Percentiles rank a stretch among this genome's conserved stretches.
Evolutionary conservation across 2,329 filamentous ascomycete species (phyloP).

Genomic region (Rutstroemia sp.): DNA sequence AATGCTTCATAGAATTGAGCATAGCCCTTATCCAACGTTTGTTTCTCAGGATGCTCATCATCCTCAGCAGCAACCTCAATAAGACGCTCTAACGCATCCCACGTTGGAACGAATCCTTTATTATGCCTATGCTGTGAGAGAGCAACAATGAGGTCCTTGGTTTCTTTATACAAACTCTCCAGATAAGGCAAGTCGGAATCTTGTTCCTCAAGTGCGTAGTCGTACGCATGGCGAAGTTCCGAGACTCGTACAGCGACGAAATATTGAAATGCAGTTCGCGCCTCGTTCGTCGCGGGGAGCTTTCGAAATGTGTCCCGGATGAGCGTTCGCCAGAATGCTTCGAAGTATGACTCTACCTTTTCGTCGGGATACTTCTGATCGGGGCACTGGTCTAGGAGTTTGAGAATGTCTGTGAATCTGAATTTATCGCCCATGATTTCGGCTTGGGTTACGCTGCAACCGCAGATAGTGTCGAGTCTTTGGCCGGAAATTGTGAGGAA

Average conservation of each 20-base stretch:
- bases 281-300: not conserved
- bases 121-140: not conserved
- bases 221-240: not conserved
- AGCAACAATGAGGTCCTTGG: not conserved
- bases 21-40: constrained; percentile 1
- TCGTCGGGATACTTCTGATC: not conserved
- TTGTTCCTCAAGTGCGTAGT: not conserved
- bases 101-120: not conserved
- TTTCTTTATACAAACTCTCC: not conserved
- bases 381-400: not conserved
- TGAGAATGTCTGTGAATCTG: not conserved
- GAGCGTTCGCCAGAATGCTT: constrained; percentile 13
- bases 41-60: not conserved
- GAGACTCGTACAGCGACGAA: constrained; percentile 2
- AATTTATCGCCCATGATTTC: constrained; percentile 7
- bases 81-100: not conserved
- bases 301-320: constrained; percentile 12
- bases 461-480: not conserved
- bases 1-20: constrained; percentile 7
- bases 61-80: not conserved
- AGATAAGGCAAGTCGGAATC: not conserved
- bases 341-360: not conserved
- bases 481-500: constrained; percentile 1
- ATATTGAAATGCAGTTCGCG: not conserved
- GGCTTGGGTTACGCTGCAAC: not conserved